Base-by-base conservation (phyloP, 2,329 filamentous ascomycete species). In the Verticillium nubilum region DNA sequence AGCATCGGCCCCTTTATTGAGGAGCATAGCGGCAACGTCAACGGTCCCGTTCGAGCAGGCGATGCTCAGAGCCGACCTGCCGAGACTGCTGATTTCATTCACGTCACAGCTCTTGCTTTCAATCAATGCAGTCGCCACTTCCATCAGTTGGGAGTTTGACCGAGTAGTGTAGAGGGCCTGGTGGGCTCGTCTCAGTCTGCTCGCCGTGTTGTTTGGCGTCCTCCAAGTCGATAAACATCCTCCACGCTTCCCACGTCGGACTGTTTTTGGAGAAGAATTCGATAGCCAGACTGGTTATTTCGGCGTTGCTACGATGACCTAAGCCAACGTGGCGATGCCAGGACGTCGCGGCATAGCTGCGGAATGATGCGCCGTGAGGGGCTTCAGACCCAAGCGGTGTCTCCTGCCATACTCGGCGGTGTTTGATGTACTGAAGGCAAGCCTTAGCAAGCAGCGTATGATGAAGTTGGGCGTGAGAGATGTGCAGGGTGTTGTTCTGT, bases 311-410 rank as follows among this genome's bases (percentile, higher is more conserved):
- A 6, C 19, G 26, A 0, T 56, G 5, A 23, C 52, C 29, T 1
- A 54, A 12, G 2, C 29, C 15, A 2, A 50, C 17, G 27, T 62
- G 60, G 15, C 37, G 27, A 50, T 57, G 17, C 60, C 60, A 62
- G 4, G 7, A 37, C 6, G 17, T 26, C 6, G 60, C 37, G 2
- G 59, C 60, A 37, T 62, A 62, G 13, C 57, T 13, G 37, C 59
- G 56, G n/a, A 62, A 60, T 19, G 56, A 57, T 1, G 6, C 7
- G 23, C 10, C 17, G 31, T 9, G 31, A 26, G 23, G 23, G 12
- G 17, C 13, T 15, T 4, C 19, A 23, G 4, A 25, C 19, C n/a
- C 33, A 3, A n/a, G n/a, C 17, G 54, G 5, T 27, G 31, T 7
- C 19, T 6, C 25, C 19, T 52, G n/a, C 54, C 59, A 57, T 31